Evolutionary conservation across 495 filamentous ascomycete species (phyloP).

Genomic region (Sphaerosporella brunnea): DNA sequence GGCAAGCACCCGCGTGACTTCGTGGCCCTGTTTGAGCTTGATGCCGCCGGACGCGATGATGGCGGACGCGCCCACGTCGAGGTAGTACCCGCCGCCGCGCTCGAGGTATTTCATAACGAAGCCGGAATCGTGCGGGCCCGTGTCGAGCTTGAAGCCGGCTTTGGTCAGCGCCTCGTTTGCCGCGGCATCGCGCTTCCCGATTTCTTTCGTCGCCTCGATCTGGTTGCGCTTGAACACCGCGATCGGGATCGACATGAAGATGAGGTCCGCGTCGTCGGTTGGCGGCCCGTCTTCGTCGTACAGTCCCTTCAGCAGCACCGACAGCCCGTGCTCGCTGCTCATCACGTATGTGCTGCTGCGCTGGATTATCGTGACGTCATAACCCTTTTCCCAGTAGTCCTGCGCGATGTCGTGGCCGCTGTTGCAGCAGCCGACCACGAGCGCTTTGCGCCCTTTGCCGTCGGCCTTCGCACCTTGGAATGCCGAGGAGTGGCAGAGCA

Average conservation of each 20-base stretch:
- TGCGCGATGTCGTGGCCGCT: constrained; percentile 71
- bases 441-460: constrained; percentile 42
- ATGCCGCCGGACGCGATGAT: constrained; percentile 63
- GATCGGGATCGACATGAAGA: constrained; percentile 37
- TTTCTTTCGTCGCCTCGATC: constrained; percentile 33
- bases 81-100: constrained; percentile 59
- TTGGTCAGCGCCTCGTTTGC: constrained; percentile 42
- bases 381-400: constrained; percentile 63
- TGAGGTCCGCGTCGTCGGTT: constrained; percentile 46
- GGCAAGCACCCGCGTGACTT: constrained; percentile 42
- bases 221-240: constrained; percentile 41
- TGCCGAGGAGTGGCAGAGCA: constrained; percentile 52
- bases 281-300: constrained; percentile 46
- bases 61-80: constrained; percentile 59
- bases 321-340: constrained; percentile 35
- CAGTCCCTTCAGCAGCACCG: constrained; percentile 37
- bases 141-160: constrained; percentile 53
- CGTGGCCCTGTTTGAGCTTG: constrained; percentile 52
- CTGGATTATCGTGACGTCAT: constrained; percentile 72
- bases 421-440: constrained; percentile 68
- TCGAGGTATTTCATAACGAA: constrained; percentile 60
- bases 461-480: constrained; percentile 40
- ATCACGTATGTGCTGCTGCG: constrained; percentile 57
- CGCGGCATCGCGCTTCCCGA: constrained; percentile 35
- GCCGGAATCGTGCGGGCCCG: constrained; percentile 46